Percentiles rank a stretch among this genome's conserved stretches.
phyloP scores from a whole-genome alignment of 306 rosid genomes.

The Abrus precatorius region DNA sequence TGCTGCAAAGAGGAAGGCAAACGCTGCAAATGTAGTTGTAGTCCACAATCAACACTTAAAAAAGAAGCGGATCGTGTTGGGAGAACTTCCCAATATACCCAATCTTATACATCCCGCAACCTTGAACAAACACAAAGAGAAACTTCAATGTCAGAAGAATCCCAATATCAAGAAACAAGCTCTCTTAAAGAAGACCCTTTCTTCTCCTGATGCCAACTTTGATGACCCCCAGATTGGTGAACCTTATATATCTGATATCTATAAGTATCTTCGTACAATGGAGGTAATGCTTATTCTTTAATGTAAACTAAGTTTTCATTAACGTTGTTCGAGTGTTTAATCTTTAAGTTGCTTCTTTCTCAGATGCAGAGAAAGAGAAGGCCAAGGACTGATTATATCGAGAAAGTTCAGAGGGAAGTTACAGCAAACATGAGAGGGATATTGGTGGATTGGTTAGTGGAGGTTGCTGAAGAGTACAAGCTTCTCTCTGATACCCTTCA shows the following conservation, averaged over 20 bases:
- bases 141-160: conserved; percentile 34
- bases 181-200: background rate
- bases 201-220: background rate
- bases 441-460: conserved; percentile 91
- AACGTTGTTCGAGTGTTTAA: background rate
- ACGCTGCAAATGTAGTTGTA: background rate
- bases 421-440: conserved; percentile 75
- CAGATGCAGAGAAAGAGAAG: conserved; percentile 55
- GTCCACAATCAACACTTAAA: conserved; percentile 42
- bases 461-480: conserved; percentile 83
- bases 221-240: background rate
- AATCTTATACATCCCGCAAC: conserved; percentile 14
- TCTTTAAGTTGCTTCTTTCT: background rate
- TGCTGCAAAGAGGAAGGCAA: conserved; percentile 51
- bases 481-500: conserved; percentile 78
- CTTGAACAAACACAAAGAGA: background rate
- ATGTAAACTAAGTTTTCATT: background rate
- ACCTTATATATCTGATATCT: conserved; percentile 43
- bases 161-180: conserved; percentile 37
- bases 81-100: conserved; percentile 60
- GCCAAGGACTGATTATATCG: conserved; percentile 64
- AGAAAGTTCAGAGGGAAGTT: conserved; percentile 64
- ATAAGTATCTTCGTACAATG: conserved; percentile 60
- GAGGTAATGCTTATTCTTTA: conserved; percentile 59
- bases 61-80: conserved; percentile 66